Evolutionary conservation across 257 asterid genomes (phyloP).

Genomic region (Petrea volubilis): DNA sequence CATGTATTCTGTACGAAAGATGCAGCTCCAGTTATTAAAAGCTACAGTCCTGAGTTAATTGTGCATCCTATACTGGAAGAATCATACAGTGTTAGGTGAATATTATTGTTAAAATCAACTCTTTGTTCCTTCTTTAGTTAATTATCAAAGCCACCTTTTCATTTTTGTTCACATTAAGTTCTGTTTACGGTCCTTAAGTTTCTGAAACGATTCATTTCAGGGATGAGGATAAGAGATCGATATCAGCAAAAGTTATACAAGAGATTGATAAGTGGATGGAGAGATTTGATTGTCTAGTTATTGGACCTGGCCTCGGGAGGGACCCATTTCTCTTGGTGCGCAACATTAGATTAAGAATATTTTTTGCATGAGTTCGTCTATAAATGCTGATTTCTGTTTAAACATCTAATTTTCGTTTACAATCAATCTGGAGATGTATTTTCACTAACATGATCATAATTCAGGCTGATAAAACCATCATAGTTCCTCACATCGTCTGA

Average conservation of each 20-base stretch:
- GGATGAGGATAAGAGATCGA: conserved; percentile 71
- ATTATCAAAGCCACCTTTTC: neutral
- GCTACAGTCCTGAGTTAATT: conserved; percentile 95
- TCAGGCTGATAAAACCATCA: conserved; percentile 2
- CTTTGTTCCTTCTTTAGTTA: neutral
- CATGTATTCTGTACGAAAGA: conserved; percentile 97
- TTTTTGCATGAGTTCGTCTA: neutral
- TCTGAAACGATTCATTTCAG: conserved; percentile 46
- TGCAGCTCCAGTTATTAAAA: conserved; percentile 87
- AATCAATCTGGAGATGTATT: neutral
- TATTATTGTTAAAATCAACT: neutral
- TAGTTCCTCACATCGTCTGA: neutral
- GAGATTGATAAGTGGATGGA: conserved; percentile 98
- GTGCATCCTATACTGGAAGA: conserved; percentile 97
- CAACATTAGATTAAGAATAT: conserved; percentile 17
- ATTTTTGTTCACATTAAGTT: conserved; percentile 1
- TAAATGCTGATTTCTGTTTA: conserved; percentile 1
- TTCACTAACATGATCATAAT: conserved; percentile 1
- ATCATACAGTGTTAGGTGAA: conserved; percentile 81
- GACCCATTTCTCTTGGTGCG: conserved; percentile 93
- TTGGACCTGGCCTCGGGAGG: conserved; percentile 99
- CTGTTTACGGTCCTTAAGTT: conserved; percentile 26
- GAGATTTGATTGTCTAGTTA: conserved; percentile 90
- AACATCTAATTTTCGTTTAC: neutral
- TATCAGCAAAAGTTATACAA: conserved; percentile 65